Conservation (phyloP, 1,139 yeast genomes). For the Yamadazyma atlantica region DNA sequence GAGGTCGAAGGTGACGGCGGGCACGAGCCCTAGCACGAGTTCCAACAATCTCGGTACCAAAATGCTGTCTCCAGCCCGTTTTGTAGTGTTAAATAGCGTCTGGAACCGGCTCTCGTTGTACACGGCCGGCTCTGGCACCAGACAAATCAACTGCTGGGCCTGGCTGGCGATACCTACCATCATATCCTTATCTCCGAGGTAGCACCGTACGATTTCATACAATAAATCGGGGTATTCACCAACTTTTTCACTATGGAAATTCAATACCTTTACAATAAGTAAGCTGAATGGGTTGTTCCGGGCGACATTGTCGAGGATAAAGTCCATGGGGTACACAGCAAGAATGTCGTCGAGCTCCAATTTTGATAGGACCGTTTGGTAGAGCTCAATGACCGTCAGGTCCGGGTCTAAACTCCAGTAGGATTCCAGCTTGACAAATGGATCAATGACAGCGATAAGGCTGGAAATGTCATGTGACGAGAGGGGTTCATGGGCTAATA, state of each 20-base stretch:
- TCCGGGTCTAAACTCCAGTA: slow-evolving; percentile 21
- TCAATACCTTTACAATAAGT: slow-evolving; percentile 22
- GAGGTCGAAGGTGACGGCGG: slow-evolving; percentile 10
- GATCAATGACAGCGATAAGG: slow-evolving; percentile 7
- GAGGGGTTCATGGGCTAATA: not conserved
- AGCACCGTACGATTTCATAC: slow-evolving; percentile 4
- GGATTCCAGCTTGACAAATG: slow-evolving; percentile 6
- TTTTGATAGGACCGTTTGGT: slow-evolving; percentile 21
- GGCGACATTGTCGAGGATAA: slow-evolving; percentile 17
- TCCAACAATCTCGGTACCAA: slow-evolving; percentile 27
- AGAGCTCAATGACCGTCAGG: slow-evolving; percentile 19
- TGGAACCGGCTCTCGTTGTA: slow-evolving; percentile 8
- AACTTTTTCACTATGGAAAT: slow-evolving; percentile 16
- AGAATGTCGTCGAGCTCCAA: slow-evolving; percentile 20
- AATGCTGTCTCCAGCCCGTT: slow-evolving; percentile 13
- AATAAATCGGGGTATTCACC: slow-evolving; percentile 13
- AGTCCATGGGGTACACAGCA: slow-evolving; percentile 21
- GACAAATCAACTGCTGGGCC: slow-evolving; percentile 18
- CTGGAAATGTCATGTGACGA: not conserved
- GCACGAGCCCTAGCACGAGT: slow-evolving; percentile 18
- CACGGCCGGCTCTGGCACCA: not conserved
- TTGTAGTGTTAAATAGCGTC: slow-evolving; percentile 7
- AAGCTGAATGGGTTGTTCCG: slow-evolving; percentile 13
- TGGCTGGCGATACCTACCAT: slow-evolving; percentile 18
- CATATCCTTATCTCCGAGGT: slow-evolving; percentile 8